Base-by-base conservation (phyloP, 768 basidiomycete species). In the Pisolithus sp. region DNA sequence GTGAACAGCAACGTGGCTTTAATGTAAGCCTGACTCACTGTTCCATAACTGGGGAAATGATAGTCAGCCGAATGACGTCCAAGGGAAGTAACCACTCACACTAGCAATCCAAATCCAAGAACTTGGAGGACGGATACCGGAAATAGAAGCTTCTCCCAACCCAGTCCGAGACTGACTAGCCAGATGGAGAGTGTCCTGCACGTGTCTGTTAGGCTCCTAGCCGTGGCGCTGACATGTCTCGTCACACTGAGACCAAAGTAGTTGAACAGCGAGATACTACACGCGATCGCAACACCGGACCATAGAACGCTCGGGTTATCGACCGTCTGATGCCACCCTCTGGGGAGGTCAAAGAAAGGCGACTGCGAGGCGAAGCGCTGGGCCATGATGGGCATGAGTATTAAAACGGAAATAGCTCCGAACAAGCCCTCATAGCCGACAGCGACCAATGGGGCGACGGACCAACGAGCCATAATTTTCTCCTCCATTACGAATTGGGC, bases 151-250 rank as follows among this genome's bases (percentile, higher is more conserved):
- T 74, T 76, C 70, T 97, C 94, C 94, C 94, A 97, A 4, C 94
- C 93, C 23, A 96, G 71, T 1, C 78, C 83, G 48, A 96, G 76
- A 63, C 89, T 92, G 61, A 99, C 73, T 57, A 94, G 71, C 96
- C 96, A 99, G 65, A 99, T 98, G n/a, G 81, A 80, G 49, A 98
- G 76, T 1, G 96, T 98, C 60, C 96, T 79, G 72, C 93, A 96
- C 6, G 93, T 94, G 68, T 99, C 96, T 36, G 93, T 89, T 52
- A 96, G 76, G 50, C 85, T 88, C 54, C 95, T 81, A 17, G 91
- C 90, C 1, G 93, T 96, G 31, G 95, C 94, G 65, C 87, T 92
- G 53, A 97, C 89, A 63, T 90, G 85, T 55, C 84, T 78, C n/a
- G 93, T 95, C 53, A 96, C 90, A 65, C 89, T 91, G 47, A 95